Percentiles rank a stretch among this genome's conserved stretches.
Evolutionary conservation across 2,329 filamentous ascomycete genomes (phyloP).

Genomic region (Decorospora gaudefroyi): DNA sequence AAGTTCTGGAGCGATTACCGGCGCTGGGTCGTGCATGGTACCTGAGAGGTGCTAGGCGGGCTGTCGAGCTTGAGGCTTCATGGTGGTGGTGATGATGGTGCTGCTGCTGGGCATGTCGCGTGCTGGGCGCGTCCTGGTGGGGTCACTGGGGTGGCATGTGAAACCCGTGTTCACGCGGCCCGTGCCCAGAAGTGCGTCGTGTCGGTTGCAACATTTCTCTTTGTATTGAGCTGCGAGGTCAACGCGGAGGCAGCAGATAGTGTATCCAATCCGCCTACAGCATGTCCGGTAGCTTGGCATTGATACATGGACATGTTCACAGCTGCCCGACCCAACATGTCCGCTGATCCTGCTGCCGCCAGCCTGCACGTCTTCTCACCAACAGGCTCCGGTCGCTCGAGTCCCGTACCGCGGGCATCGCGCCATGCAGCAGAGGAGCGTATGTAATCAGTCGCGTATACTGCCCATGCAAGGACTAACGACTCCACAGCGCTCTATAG

Average conservation of each 20-base stretch:
- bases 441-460: no score
- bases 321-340: constrained; percentile 42
- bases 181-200: constrained; percentile 25
- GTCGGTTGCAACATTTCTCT: constrained; percentile 25
- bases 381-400: constrained; percentile 80
- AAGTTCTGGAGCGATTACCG: neutral
- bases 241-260: constrained; percentile 25
- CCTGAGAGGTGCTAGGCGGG: neutral
- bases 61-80: constrained; percentile 8
- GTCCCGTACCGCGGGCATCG: constrained; percentile 75
- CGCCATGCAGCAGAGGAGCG: constrained; percentile 77
- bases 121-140: constrained; percentile 18
- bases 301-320: constrained; percentile 20
- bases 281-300: constrained; percentile 35
- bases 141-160: constrained; percentile 23
- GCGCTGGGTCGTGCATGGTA: constrained; percentile 19
- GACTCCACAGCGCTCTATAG: constrained; percentile 58
- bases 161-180: constrained; percentile 17
- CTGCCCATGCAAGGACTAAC: neutral
- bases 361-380: constrained; percentile 62
- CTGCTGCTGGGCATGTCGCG: constrained; percentile 9
- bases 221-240: constrained; percentile 6
- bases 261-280: constrained; percentile 22
- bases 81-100: constrained; percentile 10
- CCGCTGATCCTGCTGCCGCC: constrained; percentile 45